A percentile compares a stretch with the other conserved stretches of the same genome.
phyloP scores from a whole-genome alignment of 2,329 filamentous ascomycete genomes.

The Hypoxylon sp. region DNA sequence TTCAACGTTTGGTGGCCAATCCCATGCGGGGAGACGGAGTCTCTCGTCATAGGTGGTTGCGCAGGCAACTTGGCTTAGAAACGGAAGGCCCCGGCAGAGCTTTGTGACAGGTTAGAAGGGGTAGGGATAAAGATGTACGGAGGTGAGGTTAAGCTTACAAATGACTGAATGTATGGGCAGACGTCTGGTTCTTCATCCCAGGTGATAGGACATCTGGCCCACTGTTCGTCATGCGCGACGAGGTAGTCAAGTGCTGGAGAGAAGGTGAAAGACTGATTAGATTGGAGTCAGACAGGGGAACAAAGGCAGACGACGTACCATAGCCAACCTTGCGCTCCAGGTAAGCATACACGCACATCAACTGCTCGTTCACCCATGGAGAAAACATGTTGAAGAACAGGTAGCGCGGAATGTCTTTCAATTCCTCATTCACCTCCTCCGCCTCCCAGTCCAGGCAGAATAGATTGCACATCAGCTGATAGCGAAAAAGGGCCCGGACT shows the following conservation, averaged over 20 bases:
- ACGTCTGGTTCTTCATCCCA: background rate
- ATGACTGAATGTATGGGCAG: background rate
- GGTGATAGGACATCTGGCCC: no score
- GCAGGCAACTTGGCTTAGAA: background rate
- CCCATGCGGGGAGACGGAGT: background rate
- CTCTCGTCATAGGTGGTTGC: background rate
- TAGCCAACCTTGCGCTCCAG: background rate
- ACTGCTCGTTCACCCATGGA: conserved; percentile 13
- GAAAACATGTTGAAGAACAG: conserved; percentile 5
- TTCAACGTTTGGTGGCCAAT: no score
- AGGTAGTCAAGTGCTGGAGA: background rate
- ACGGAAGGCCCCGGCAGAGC: conserved; percentile 1
- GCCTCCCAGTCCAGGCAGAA: background rate
- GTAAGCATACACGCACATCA: background rate
- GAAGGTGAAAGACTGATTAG: background rate
- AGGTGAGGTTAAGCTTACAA: background rate
- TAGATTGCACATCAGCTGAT: conserved; percentile 6
- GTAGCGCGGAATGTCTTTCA: background rate
- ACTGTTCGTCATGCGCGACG: background rate
- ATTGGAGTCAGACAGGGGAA: background rate
- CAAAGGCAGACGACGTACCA: conserved; percentile 1
- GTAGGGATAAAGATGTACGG: background rate
- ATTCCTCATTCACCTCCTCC: background rate
- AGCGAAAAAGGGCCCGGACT: background rate
- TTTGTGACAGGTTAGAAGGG: background rate